Base-by-base conservation (phyloP, 129 eudicot species). In the Flaveria sonorensis region DNA sequence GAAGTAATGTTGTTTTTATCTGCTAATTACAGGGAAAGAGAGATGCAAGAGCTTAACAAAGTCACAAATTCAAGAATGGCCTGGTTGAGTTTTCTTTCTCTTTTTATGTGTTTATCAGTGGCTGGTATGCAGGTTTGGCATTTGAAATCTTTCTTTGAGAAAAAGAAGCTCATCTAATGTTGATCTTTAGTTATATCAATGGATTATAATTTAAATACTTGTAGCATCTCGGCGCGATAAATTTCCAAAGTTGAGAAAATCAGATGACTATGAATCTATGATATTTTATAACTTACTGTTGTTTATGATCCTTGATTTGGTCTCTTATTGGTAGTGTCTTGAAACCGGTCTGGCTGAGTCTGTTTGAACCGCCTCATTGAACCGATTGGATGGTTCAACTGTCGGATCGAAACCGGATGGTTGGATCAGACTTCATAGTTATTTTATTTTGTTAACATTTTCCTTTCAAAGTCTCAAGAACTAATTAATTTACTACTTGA, bases 71-170 rank as follows among this genome's bases (percentile, higher is more conserved):
- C 89, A 12, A 89, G 80, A 83, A 92, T 92, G 96, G 89, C 79
- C 32, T 88, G 96, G 96, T 72, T 90, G 79, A 85, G 94, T 85
- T 76, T 88, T 55, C 90, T 92, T 42, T 92, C 94, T 1, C 79
- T 92, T 7, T 43, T 86, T 19, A 26, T 90, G 55, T 88, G 94
- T 85, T 72, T 82, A 16, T 88, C 92, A 2, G 96, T 90, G 20
- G 91, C 94, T 4, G 98, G 92, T 53, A 68, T 90, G 76, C 98
- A 92, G 81, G 61, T 92, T 53, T 86, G 94, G 94, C 98, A 92
- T 55, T 79, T 92, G 84, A 88, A 90, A 85, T 72, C 92, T 61
- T 92, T 86, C 85, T 92, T 92, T 42, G 92, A 92, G 73, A 92
- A 91, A 90, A 92, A 90, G 84, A 92, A 92, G 88, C 87, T 92